Evolutionary conservation across 345 rosid species (phyloP).

Genomic region (Corchorus olitorius): DNA sequence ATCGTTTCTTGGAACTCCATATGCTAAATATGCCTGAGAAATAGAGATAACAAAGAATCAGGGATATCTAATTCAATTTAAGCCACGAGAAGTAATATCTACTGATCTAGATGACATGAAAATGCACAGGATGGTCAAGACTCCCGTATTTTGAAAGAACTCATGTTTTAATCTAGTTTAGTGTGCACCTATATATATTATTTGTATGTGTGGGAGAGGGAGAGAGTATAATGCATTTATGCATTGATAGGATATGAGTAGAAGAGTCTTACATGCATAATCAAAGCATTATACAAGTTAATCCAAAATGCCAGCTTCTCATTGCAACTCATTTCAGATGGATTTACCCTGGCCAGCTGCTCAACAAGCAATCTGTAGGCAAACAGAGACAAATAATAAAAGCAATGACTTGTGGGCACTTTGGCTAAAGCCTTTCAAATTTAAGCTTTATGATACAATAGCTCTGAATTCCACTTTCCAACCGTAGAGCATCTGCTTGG

Average conservation of each 20-base stretch:
- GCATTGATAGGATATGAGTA: not conserved
- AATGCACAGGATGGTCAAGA: constrained; percentile 11
- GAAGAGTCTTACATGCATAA: constrained; percentile 60
- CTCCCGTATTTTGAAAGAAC: not conserved
- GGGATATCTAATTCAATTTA: not conserved
- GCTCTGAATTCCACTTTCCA: not conserved
- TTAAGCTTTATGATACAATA: not conserved
- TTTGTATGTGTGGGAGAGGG: not conserved
- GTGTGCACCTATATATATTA: not conserved
- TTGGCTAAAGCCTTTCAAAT: constrained; percentile 2
- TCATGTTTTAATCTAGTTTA: not conserved
- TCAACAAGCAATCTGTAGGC: constrained; percentile 58
- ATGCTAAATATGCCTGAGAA: constrained; percentile 66
- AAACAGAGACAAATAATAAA: constrained; percentile 11
- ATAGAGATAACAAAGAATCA: constrained; percentile 1
- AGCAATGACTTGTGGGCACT: constrained; percentile 2
- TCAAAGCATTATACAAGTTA: constrained; percentile 68
- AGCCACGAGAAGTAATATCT: not conserved
- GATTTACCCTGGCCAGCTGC: constrained; percentile 56
- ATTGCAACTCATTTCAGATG: constrained; percentile 40
- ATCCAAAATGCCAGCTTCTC: constrained; percentile 81
- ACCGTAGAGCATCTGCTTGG: not conserved
- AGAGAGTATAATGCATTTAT: not conserved
- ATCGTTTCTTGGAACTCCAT: constrained; percentile 64
- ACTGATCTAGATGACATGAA: constrained; percentile 1